phyloP scores from a whole-genome alignment of 441 rosid species.

The Euphorbia corollata region DNA sequence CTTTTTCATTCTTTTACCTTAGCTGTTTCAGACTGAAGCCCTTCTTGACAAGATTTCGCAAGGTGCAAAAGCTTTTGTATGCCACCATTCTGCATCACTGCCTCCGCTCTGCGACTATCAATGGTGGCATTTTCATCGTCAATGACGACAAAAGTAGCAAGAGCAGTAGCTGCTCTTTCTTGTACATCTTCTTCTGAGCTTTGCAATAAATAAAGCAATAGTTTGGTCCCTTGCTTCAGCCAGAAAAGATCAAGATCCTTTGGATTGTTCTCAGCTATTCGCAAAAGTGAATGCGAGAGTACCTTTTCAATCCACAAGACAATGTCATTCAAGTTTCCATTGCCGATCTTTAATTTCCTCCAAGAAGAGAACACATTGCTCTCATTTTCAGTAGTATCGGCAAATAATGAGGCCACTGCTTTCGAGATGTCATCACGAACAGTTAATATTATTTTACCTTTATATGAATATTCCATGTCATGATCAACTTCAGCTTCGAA shows the following conservation, averaged over 20 bases:
- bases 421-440: constrained; percentile 53
- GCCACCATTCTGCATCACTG: constrained; percentile 83
- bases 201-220: constrained; percentile 76
- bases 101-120: constrained; percentile 84
- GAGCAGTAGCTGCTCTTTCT: constrained; percentile 86
- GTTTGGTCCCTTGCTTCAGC: constrained; percentile 79
- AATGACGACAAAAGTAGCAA: constrained; percentile 36
- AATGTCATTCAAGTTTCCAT: constrained; percentile 44
- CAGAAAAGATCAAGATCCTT: constrained; percentile 71
- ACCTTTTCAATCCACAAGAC: constrained; percentile 83
- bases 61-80: constrained; percentile 68
- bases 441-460: constrained; percentile 62
- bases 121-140: constrained; percentile 94
- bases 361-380: constrained; percentile 44
- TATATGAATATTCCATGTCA: constrained; percentile 20
- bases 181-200: constrained; percentile 87
- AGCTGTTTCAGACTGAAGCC: constrained; percentile 91
- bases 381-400: constrained; percentile 39
- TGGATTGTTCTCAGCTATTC: constrained; percentile 74
- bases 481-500: constrained; percentile 31
- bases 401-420: constrained; percentile 57
- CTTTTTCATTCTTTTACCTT: constrained; percentile 42
- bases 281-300: constrained; percentile 67
- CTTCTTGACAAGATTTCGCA: constrained; percentile 85
- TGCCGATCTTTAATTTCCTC: constrained; percentile 41